phyloP scores from a whole-genome alignment of 1,284 basidiomycete genomes.

The Psilocybe mexicana region DNA sequence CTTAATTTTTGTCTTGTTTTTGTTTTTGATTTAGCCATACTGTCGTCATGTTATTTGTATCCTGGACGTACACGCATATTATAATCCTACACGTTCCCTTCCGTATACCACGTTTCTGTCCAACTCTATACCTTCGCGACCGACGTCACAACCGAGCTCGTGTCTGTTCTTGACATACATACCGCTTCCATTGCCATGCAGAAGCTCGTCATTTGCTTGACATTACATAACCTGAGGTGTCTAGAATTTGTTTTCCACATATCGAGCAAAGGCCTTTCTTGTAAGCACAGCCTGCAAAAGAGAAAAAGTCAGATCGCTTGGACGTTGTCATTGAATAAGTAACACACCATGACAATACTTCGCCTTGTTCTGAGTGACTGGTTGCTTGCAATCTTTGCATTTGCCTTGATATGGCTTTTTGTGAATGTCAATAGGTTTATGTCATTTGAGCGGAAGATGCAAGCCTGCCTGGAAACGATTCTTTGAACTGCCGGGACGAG shows the following conservation, averaged over 20 bases:
- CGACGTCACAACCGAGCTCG: conserved; percentile 1
- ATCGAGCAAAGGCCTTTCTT: conserved; percentile 82
- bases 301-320: conserved; percentile 11
- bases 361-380: conserved; percentile 78
- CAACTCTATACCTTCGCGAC: conserved; percentile 1
- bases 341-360: conserved; percentile 81
- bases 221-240: conserved; percentile 81
- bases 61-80: conserved; percentile 21
- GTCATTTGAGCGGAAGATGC: conserved; percentile 18
- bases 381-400: conserved; percentile 82
- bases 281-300: conserved; percentile 75
- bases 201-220: conserved; percentile 60
- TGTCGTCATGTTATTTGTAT: conserved; percentile 16
- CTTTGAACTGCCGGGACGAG: conserved; percentile 64
- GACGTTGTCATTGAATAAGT: conserved; percentile 11
- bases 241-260: conserved; percentile 81
- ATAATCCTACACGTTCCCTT: conserved; percentile 17
- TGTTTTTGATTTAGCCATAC: conserved; percentile 17
- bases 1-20: conserved; percentile 5
- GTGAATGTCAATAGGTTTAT: conserved; percentile 20
- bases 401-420: conserved; percentile 76
- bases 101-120: conserved; percentile 1
- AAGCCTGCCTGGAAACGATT: conserved; percentile 67
- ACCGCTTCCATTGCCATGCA: conserved; percentile 1
- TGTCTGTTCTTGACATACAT: background rate